Conservation (phyloP, 177 flowering plant genomes). For the Vitis hybrid region DNA sequence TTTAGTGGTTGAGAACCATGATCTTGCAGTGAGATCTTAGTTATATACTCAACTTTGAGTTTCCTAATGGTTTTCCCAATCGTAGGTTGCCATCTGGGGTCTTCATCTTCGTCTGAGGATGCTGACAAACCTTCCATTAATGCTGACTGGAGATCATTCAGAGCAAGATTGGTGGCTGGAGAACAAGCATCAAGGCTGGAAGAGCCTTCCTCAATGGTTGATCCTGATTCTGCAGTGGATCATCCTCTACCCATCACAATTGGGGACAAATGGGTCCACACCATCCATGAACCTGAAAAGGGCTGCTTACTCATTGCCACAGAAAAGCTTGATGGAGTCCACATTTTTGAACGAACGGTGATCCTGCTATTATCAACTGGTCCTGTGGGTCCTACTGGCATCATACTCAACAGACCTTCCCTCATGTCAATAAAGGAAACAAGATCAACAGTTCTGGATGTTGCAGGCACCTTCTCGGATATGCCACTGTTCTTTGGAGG, state of each 20-base stretch:
- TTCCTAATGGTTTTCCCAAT: neutral
- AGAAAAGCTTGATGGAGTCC: conserved; percentile 93
- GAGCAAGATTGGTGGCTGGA: conserved; percentile 77
- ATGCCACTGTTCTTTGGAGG: conserved; percentile 87
- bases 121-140: conserved; percentile 33
- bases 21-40: neutral
- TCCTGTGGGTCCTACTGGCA: conserved; percentile 73
- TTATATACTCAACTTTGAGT: neutral
- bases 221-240: conserved; percentile 36
- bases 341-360: conserved; percentile 89
- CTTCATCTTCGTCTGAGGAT: conserved; percentile 25
- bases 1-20: no score
- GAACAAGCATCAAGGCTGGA: conserved; percentile 32
- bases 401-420: conserved; percentile 89
- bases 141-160: conserved; percentile 79
- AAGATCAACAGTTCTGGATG: conserved; percentile 52
- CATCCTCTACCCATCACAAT: conserved; percentile 24
- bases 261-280: conserved; percentile 77
- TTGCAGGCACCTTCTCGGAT: conserved; percentile 59
- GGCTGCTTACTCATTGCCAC: conserved; percentile 92
- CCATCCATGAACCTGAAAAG: conserved; percentile 75
- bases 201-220: conserved; percentile 24
- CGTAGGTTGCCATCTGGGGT: conserved; percentile 47
- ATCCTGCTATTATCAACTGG: conserved; percentile 67
- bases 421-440: conserved; percentile 94